phyloP scores from a whole-genome alignment of 768 basidiomycete species.

The Lactarius vividus region DNA sequence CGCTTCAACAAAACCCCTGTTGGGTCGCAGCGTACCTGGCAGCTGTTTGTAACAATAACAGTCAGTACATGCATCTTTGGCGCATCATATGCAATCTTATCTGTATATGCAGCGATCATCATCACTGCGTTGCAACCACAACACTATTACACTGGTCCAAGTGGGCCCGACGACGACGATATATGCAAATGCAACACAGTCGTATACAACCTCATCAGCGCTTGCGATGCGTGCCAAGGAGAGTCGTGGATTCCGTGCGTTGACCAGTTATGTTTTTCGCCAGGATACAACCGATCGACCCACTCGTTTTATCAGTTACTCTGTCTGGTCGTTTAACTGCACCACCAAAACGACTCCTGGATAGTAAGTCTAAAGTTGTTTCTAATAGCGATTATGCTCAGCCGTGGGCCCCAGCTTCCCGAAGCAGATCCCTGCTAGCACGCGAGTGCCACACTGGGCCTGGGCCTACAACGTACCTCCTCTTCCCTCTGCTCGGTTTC shows the following conservation, averaged over 20 bases:
- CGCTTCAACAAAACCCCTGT: slow-evolving; percentile 20
- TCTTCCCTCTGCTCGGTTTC: not conserved
- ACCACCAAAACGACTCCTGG: not conserved
- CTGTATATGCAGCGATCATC: not conserved
- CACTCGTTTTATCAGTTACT: slow-evolving; percentile 13
- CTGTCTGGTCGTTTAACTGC: slow-evolving; percentile 22
- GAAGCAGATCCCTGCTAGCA: slow-evolving; percentile 39
- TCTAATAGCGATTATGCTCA: not conserved
- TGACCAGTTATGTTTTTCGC: not conserved
- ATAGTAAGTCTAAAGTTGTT: slow-evolving; percentile 13
- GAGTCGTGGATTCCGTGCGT: slow-evolving; percentile 18
- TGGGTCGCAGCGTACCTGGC: slow-evolving; percentile 5
- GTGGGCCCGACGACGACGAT: not conserved
- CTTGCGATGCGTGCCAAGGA: slow-evolving; percentile 32
- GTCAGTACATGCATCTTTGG: slow-evolving; percentile 4
- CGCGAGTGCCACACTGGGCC: slow-evolving; percentile 47
- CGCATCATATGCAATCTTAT: not conserved
- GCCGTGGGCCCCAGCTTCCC: slow-evolving; percentile 10
- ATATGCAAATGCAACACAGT: slow-evolving; percentile 32
- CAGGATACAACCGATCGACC: not conserved
- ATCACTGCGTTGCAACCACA: slow-evolving; percentile 10
- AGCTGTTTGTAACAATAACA: slow-evolving; percentile 10
- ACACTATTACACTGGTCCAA: slow-evolving; percentile 19
- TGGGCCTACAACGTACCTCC: slow-evolving; percentile 35
- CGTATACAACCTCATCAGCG: slow-evolving; percentile 31